These are phyloP conservation scores for Rhizopus stolonifer DNA, from an alignment of 371 early-diverging fungal genomes.

Conservation along the genomic window DNA sequence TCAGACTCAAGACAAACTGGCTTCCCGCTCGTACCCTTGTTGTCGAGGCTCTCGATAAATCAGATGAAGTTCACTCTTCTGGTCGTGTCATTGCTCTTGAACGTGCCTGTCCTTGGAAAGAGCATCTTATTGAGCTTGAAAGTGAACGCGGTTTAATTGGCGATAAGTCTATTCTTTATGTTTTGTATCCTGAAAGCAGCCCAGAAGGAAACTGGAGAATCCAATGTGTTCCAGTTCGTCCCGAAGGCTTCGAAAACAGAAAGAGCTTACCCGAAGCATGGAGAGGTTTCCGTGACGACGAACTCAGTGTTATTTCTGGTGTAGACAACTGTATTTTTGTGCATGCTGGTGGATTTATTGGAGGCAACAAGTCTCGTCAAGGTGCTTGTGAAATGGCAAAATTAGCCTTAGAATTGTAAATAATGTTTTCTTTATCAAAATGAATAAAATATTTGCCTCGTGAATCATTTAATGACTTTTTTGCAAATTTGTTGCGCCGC, in stretches of 20 bases:
- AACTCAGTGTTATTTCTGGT: slow-evolving; percentile 72
- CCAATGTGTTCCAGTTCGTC: slow-evolving; percentile 77
- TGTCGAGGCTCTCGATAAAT: slow-evolving; percentile 58
- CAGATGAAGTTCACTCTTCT: slow-evolving; percentile 64
- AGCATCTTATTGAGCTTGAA: slow-evolving; percentile 78
- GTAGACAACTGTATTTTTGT: slow-evolving; percentile 91
- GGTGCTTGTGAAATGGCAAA: slow-evolving; percentile 52
- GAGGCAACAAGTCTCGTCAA: slow-evolving; percentile 48
- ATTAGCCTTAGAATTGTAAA: slow-evolving; percentile 47
- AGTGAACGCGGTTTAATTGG: slow-evolving; percentile 49
- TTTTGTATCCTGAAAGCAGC: slow-evolving; percentile 75
- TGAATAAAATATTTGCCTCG: not conserved
- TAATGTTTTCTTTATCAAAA: slow-evolving; percentile 2
- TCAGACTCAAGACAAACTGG: slow-evolving; percentile 75
- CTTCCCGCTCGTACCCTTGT: slow-evolving; percentile 89
- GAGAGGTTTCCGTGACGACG: slow-evolving; percentile 94
- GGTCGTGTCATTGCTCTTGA: slow-evolving; percentile 86
- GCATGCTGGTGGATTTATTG: slow-evolving; percentile 82
- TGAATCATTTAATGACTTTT: no score
- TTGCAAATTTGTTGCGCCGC: no score
- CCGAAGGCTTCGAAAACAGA: slow-evolving; percentile 83
- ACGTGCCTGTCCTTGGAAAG: slow-evolving; percentile 90
- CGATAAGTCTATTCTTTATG: slow-evolving; percentile 65
- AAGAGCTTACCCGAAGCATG: slow-evolving; percentile 92
- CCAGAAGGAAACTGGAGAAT: slow-evolving; percentile 68